These are phyloP conservation scores for Coemansia sp. DNA, from an alignment of 192 early-diverging fungal species.

Conservation along the genomic window DNA sequence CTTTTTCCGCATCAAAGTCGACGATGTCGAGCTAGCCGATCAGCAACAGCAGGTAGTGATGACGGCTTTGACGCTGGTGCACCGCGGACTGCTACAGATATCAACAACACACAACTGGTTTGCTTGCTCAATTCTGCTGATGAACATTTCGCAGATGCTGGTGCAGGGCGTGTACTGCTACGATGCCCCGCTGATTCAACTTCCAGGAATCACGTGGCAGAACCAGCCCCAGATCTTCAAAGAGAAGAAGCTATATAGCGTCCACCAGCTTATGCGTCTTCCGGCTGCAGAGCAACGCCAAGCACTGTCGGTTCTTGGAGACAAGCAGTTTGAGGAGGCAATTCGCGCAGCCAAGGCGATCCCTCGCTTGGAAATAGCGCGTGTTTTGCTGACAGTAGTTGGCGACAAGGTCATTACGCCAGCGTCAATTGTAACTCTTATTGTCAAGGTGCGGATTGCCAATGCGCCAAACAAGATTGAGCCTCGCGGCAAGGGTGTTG, in stretches of 20 bases:
- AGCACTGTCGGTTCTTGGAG: slow-evolving; percentile 56
- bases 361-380: slow-evolving; percentile 72
- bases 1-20: slow-evolving; percentile 69
- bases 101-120: slow-evolving; percentile 85
- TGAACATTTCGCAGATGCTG: slow-evolving; percentile 86
- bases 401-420: slow-evolving; percentile 79
- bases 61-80: slow-evolving; percentile 70
- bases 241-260: slow-evolving; percentile 49
- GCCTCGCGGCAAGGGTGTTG: slow-evolving; percentile 23
- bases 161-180: slow-evolving; percentile 82
- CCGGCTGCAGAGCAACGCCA: slow-evolving; percentile 61
- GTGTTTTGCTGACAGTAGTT: slow-evolving; percentile 78
- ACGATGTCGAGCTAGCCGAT: slow-evolving; percentile 48
- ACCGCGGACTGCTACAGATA: slow-evolving; percentile 83
- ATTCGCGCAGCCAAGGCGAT: slow-evolving; percentile 73
- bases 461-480: slow-evolving; percentile 22
- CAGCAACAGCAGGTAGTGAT: slow-evolving; percentile 71
- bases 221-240: slow-evolving; percentile 63
- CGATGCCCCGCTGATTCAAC: slow-evolving; percentile 78
- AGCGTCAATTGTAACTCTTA: slow-evolving; percentile 74
- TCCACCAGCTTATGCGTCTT: slow-evolving; percentile 68
- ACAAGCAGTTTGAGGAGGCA: slow-evolving; percentile 67
- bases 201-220: slow-evolving; percentile 75
- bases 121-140: slow-evolving; percentile 60
- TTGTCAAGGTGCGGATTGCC: slow-evolving; percentile 46